Evolutionary conservation across 129 eudicot species (phyloP).

Genomic region (Oenanthe sinensis): DNA sequence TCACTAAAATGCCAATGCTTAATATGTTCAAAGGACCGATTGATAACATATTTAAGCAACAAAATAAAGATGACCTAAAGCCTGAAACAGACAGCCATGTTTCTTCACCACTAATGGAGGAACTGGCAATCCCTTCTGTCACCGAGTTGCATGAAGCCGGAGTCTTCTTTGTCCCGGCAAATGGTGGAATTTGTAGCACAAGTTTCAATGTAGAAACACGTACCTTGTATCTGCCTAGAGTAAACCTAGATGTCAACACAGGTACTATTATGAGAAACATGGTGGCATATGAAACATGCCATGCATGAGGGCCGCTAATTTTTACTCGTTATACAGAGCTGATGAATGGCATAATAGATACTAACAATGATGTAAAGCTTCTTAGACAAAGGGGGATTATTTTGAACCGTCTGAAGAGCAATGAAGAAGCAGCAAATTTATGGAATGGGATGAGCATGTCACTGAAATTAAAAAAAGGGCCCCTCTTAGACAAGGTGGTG

Average conservation of each 20-base stretch:
- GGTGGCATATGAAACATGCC: background rate
- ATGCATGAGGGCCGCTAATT: background rate
- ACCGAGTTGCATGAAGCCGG: no score
- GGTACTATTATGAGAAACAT: background rate
- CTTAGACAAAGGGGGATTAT: background rate
- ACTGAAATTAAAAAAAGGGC: background rate
- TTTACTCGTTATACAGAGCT: conserved; percentile 1
- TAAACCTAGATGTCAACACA: background rate
- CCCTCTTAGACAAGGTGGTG: background rate
- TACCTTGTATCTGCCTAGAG: background rate
- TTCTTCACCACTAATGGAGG: background rate
- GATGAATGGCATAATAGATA: background rate
- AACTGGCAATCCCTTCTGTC: no score
- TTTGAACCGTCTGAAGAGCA: background rate
- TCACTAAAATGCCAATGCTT: background rate
- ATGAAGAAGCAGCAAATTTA: background rate
- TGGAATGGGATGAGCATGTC: conserved; percentile 8
- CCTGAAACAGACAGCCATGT: background rate
- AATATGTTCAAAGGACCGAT: background rate
- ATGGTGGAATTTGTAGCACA: background rate
- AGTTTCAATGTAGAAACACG: background rate
- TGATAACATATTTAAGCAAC: background rate
- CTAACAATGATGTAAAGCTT: background rate
- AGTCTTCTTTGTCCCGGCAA: background rate
- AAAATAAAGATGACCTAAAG: background rate